These are phyloP conservation scores for Onygena corvina DNA, from an alignment of 2,329 filamentous ascomycete species.

Conservation along the genomic window DNA sequence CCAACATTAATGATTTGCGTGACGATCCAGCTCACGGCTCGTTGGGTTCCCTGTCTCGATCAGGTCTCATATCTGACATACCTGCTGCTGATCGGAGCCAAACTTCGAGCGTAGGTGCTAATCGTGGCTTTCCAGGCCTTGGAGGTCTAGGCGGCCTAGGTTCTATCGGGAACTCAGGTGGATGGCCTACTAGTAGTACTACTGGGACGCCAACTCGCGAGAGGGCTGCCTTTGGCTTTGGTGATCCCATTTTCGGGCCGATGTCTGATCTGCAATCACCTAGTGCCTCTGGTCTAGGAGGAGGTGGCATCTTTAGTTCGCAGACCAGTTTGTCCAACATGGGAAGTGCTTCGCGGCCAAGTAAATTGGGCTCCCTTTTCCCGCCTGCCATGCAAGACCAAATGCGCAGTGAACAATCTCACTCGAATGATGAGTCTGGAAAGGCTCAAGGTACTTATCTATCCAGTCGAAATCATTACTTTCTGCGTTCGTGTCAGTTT, in stretches of 20 bases:
- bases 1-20: constrained; percentile 42
- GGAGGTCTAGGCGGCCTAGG: constrained; percentile 41
- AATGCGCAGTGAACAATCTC: constrained; percentile 53
- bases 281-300: constrained; percentile 29
- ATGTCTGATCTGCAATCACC: constrained; percentile 59
- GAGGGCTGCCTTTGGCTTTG: constrained; percentile 43
- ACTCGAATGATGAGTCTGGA: constrained; percentile 52
- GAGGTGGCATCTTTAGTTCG: constrained; percentile 52
- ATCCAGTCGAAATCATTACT: background rate
- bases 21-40: constrained; percentile 37
- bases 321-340: constrained; percentile 41
- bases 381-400: constrained; percentile 82
- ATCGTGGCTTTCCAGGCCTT: constrained; percentile 56
- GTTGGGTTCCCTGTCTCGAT: constrained; percentile 47
- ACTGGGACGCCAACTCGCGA: constrained; percentile 62
- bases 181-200: constrained; percentile 48
- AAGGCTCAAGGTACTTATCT: constrained; percentile 45
- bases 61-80: constrained; percentile 43
- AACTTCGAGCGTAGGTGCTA: constrained; percentile 65
- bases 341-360: constrained; percentile 60
- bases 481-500: constrained; percentile 24
- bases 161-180: constrained; percentile 39
- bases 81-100: constrained; percentile 77
- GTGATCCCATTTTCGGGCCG: constrained; percentile 57
- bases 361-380: constrained; percentile 79